Evolutionary conservation across 352 stramenopile species (phyloP).

Genomic region (Globisporangium camurandrum): DNA sequence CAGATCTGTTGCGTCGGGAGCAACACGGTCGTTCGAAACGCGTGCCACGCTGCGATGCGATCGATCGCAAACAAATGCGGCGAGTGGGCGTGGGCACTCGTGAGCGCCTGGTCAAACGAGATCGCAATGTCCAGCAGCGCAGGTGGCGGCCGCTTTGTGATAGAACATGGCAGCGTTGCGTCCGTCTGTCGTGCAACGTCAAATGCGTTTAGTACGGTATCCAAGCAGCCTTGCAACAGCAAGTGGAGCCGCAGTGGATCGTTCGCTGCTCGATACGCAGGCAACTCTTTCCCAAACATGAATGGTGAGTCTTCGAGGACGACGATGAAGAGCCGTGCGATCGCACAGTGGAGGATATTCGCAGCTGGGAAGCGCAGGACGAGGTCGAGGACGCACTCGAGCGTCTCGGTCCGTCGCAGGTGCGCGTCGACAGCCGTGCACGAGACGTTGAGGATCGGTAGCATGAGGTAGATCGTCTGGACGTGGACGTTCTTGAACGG

Average conservation of each 20-base stretch:
- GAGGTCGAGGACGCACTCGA: conserved; percentile 78
- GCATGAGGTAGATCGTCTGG: conserved; percentile 67
- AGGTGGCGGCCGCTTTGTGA: conserved; percentile 19
- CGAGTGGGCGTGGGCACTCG: conserved; percentile 44
- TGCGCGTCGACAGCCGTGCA: conserved; percentile 45
- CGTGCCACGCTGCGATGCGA: conserved; percentile 32
- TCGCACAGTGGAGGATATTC: conserved; percentile 60
- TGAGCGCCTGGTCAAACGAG: conserved; percentile 67
- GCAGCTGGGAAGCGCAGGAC: conserved; percentile 89
- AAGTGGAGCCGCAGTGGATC: conserved; percentile 48
- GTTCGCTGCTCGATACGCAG: conserved; percentile 41
- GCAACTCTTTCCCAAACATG: conserved; percentile 76
- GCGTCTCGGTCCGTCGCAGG: conserved; percentile 27
- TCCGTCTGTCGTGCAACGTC: no score
- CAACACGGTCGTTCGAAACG: conserved; percentile 39
- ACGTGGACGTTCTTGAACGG: conserved; percentile 56
- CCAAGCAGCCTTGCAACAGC: conserved; percentile 34
- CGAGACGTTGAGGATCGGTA: conserved; percentile 67
- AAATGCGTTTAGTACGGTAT: conserved; percentile 35
- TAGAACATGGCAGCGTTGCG: no score
- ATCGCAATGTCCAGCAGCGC: conserved; percentile 68
- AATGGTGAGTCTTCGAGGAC: conserved; percentile 71
- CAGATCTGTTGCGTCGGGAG: conserved; percentile 56
- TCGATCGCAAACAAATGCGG: conserved; percentile 32
- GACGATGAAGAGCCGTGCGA: conserved; percentile 64